Percentiles rank a stretch among this genome's conserved stretches.
Evolutionary conservation across 1,284 basidiomycete genomes (phyloP).

Genomic region (Rhodotorula sp.): DNA sequence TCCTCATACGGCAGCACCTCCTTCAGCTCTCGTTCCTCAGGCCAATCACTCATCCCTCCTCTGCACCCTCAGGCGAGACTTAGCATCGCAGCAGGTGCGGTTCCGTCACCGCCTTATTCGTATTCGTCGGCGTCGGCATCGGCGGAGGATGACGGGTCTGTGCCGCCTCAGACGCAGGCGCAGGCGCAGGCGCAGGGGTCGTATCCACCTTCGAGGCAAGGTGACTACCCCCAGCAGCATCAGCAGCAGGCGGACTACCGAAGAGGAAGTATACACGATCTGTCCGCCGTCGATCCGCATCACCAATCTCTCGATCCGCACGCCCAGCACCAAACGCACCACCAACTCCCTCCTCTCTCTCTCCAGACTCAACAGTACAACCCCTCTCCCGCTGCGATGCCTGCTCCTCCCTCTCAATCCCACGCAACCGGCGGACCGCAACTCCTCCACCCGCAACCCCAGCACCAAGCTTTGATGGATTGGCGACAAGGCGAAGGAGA

Average conservation of each 20-base stretch:
- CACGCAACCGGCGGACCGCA: not conserved
- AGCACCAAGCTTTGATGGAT: not conserved
- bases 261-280: not conserved
- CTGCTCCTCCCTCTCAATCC: no score
- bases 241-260: not conserved
- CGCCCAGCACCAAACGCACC: not conserved
- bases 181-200: not conserved
- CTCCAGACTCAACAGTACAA: no score
- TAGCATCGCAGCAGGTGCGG: not conserved
- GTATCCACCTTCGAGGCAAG: not conserved
- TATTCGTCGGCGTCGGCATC: no score
- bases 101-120: not conserved
- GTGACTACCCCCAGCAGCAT: not conserved
- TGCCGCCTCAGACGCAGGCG: not conserved
- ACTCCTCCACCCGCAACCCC: not conserved
- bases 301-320: not conserved
- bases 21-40: not conserved
- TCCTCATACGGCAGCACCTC: not conserved
- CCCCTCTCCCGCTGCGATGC: no score
- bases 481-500: no score
- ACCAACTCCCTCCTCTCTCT: not conserved
- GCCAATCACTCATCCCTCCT: not conserved
- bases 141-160: not conserved
- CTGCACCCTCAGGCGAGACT: not conserved
- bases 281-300: not conserved